A percentile compares a stretch with the other conserved stretches of the same genome.
phyloP scores from a whole-genome alignment of 108 stramenopile genomes.

The Cyclotella cryptica region DNA sequence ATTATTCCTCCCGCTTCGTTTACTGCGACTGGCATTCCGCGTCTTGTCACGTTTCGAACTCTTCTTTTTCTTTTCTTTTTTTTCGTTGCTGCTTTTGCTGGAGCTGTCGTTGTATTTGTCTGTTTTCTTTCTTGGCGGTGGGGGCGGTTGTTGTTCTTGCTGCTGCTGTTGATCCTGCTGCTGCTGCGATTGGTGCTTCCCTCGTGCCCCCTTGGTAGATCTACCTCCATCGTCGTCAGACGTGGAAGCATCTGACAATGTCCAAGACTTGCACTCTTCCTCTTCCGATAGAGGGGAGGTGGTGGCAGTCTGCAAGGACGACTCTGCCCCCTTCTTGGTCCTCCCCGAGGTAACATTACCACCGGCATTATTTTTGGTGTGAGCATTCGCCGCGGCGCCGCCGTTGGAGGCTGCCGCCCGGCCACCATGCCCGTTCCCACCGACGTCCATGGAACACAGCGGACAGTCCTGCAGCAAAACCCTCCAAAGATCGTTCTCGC shows the following conservation, averaged over 20 bases:
- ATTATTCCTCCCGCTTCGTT: background rate
- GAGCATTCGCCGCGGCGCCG: background rate
- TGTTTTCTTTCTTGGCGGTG: constrained; percentile 14
- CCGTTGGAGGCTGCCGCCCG: background rate
- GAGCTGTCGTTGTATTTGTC: constrained; percentile 6
- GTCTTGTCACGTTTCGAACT: no score
- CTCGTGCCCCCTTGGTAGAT: background rate
- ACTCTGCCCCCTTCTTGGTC: background rate
- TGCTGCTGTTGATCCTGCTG: constrained; percentile 2
- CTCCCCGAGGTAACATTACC: background rate
- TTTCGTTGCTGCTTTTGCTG: background rate
- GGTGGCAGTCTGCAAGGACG: constrained; percentile 7
- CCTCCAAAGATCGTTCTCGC: constrained; percentile 5
- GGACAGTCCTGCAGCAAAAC: constrained; percentile 29
- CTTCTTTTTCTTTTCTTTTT: no score
- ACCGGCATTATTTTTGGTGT: background rate
- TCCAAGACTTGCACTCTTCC: constrained; percentile 12
- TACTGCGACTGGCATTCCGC: background rate
- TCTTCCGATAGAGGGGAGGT: constrained; percentile 16
- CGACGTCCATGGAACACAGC: constrained; percentile 14
- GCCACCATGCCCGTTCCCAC: no score
- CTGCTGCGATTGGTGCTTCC: background rate
- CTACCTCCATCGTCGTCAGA: constrained; percentile 13
- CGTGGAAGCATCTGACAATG: constrained; percentile 28
- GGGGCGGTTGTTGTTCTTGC: constrained; percentile 11